Evolutionary conservation across 208 protist species (phyloP), one percentile per base, ranked within the genome.

Genomic region (Acanthamoeba healyi): DNA sequence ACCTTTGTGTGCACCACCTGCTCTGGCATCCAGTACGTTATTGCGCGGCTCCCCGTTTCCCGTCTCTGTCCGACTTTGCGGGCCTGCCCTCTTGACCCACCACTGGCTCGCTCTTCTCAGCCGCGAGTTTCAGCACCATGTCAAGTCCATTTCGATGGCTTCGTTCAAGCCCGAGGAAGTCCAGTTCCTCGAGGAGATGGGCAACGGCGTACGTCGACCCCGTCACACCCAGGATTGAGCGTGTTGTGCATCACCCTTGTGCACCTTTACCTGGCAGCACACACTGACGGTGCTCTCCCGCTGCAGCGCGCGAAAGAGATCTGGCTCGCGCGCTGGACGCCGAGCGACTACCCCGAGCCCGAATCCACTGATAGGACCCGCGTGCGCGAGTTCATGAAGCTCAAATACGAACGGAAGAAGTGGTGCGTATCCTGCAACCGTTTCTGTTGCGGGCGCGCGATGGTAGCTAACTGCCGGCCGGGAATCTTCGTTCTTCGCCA

Each of bases 151-250:
- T 19, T 95, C 93, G 19, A 97, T 97, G 96, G 95, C 94, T 29
- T 58, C 95, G 29, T 97, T 96, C 65, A 97, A 96, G 58, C 92
- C 94, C 26, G 96, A 97, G 70, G 96, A 97, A 29, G 89, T 97
- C 24, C 17, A 95, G 94, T 94, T 95, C 34, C 38, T 97, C 54
- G 77, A 95, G 88, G 44, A 94, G 32, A 94, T 93, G 79, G 96
- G 96, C 26, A 97, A 97, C 93, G 94, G 63, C 17, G 84, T 95
- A 74, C 36, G 94, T 94, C 40, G 24, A 3, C 70, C 2, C 70
- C 9, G 7, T 2, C n/a, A n/a, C n/a, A n/a, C n/a, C n/a, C n/a
- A n/a, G n/a, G n/a, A n/a, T n/a, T n/a, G n/a, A n/a, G n/a, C n/a
- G n/a, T n/a, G n/a, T n/a, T n/a, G n/a, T n/a, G n/a, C 70, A 22